Conservation (phyloP, 257 asterid genomes). For the Osmanthus fragrans region DNA sequence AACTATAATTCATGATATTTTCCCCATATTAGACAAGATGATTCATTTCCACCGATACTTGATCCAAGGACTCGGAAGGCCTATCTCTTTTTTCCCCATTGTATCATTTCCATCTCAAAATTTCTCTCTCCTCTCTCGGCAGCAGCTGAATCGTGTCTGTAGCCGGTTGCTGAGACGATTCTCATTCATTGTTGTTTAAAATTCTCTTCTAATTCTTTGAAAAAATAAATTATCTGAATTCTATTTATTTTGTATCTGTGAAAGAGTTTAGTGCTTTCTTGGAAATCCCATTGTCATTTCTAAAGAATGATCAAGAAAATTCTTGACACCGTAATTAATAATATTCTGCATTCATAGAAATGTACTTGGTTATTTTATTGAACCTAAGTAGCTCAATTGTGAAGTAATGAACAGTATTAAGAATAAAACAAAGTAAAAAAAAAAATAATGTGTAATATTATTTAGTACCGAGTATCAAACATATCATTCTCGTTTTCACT, state of each 20-base stretch:
- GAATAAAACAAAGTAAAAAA: too few relatives aligned
- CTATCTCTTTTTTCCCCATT: too few relatives aligned
- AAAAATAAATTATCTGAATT: neutral
- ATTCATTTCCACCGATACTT: neutral
- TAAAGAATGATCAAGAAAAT: conserved; percentile 35
- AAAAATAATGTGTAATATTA: too few relatives aligned
- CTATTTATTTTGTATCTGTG: neutral
- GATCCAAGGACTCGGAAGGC: too few relatives aligned
- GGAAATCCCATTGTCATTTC: conserved; percentile 22
- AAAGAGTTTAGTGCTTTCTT: too few relatives aligned
- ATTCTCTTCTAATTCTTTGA: neutral
- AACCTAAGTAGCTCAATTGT: neutral
- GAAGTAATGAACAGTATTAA: too few relatives aligned
- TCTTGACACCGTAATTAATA: conserved; percentile 24
- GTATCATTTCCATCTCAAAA: neutral
- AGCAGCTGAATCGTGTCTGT: neutral
- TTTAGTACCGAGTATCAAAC: neutral
- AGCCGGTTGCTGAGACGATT: conserved; percentile 6
- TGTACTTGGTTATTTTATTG: conserved; percentile 19
- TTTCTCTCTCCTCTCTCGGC: neutral
- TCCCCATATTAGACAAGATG: neutral
- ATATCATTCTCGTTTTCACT: neutral
- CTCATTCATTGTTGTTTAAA: conserved; percentile 1
- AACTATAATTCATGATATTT: neutral
- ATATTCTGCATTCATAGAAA: conserved; percentile 17